Evolutionary conservation across 306 rosid species (phyloP), one percentile per base, ranked within the genome.

Genomic region (Cucurbita argyrosperma): DNA sequence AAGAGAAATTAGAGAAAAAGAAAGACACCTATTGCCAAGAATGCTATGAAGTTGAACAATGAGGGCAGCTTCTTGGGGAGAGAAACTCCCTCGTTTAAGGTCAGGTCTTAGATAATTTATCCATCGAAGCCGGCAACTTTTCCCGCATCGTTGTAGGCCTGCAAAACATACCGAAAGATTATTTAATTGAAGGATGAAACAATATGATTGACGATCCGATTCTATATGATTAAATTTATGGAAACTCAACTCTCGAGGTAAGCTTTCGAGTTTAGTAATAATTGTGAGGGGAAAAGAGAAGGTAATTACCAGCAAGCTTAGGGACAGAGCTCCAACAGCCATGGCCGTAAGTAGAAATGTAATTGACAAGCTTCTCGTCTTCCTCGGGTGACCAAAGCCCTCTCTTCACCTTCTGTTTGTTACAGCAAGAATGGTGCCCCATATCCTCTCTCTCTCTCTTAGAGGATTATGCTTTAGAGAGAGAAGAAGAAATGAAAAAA

Each of bases 251-350:
- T 21, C 23, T 1, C 0, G 23, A 21, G 23, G 1, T 21, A 26
- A 26, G 35, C 10, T 39, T 40, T n/a, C 11, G 37, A 42, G 71
- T 10, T 64, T 7, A 7, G 13, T 38, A 8, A 10, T 38, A n/a
- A 62, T 16, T 62, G 16, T 14, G 15, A 23, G 16, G 40, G 18
- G 16, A 4, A 11, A 45, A 45, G 19, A 21, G 72, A 21, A 45
- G 45, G 14, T 0, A 26, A 39, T 5, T 47, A 83, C 99, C 99
- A 21, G 96, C 95, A 83, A 83, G 99, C 80, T 88, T 89, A 7
- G 99, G 99, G 72, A 94, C 95, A 77, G 99, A 89, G 64, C 99
- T 91, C 99, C 99, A 91, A 80, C 96, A 89, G 75, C 99, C 99
- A 70, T 91, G 99, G 80, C 99, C 96, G 70, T 91, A 84, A 75